Conservation (phyloP, 306 rosid genomes). For the Vicia villosa region DNA sequence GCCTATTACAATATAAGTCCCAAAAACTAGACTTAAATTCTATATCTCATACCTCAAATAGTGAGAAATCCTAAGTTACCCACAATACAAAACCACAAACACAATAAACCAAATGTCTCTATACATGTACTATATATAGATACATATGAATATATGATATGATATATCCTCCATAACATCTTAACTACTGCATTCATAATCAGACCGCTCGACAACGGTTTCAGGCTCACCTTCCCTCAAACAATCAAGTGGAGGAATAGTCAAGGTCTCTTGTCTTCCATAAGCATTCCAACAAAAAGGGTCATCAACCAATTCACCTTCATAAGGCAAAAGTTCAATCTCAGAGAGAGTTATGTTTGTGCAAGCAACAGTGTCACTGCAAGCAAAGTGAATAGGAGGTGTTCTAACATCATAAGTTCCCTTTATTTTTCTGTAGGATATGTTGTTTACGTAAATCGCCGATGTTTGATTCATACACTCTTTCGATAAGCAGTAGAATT, state of each 20-base stretch:
- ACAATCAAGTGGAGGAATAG: conserved; percentile 87
- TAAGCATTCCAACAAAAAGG: conserved; percentile 98
- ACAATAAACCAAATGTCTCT: conserved; percentile 33
- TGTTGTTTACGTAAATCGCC: conserved; percentile 67
- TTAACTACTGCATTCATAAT: conserved; percentile 50
- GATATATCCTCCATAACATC: background rate
- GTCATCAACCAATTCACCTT: conserved; percentile 76
- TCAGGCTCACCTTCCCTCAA: conserved; percentile 78
- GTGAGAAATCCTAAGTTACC: conserved; percentile 48
- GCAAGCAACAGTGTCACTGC: conserved; percentile 87
- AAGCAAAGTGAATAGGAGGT: conserved; percentile 93
- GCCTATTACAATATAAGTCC: conserved; percentile 38
- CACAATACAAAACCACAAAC: conserved; percentile 28
- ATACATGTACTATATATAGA: conserved; percentile 16
- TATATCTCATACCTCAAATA: conserved; percentile 44
- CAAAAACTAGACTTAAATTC: conserved; percentile 40
- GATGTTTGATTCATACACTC: conserved; percentile 82
- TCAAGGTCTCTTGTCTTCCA: conserved; percentile 72
- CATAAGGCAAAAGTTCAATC: conserved; percentile 77
- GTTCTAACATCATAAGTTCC: conserved; percentile 88
- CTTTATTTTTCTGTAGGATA: conserved; percentile 68
- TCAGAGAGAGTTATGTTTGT: conserved; percentile 85
- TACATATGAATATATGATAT: background rate
- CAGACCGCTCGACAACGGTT: conserved; percentile 38
- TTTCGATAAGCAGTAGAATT: conserved; percentile 78